Evolutionary conservation across 768 basidiomycete species (phyloP).

Genomic region (Kwoniella europaea): DNA sequence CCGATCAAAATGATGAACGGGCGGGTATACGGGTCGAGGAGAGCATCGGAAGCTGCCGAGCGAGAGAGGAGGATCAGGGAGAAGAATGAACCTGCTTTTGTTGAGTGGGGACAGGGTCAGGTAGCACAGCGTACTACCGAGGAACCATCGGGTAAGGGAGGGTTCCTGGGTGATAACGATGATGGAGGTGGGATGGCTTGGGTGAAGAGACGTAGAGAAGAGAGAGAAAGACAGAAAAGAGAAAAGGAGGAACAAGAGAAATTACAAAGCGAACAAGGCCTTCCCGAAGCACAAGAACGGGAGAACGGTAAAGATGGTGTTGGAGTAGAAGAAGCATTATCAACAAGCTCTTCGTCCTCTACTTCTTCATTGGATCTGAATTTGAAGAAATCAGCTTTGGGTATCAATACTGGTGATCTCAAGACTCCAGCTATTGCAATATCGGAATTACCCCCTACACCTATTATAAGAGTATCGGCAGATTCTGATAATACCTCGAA

Average conservation of each 20-base stretch:
- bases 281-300: background rate
- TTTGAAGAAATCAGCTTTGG: background rate
- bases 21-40: constrained; percentile 70
- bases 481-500: constrained; percentile 19
- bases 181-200: constrained; percentile 88
- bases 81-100: constrained; percentile 73
- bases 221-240: constrained; percentile 63
- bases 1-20: constrained; percentile 74
- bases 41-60: constrained; percentile 47
- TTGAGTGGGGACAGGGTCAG: constrained; percentile 73
- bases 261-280: constrained; percentile 60
- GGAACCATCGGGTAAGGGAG: constrained; percentile 63
- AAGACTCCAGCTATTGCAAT: constrained; percentile 35
- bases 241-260: constrained; percentile 60
- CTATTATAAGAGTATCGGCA: constrained; percentile 38
- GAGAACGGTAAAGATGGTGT: background rate
- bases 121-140: constrained; percentile 56
- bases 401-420: constrained; percentile 17
- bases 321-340: constrained; percentile 3
- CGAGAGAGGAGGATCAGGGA: constrained; percentile 34
- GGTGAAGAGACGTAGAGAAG: constrained; percentile 70
- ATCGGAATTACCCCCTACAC: constrained; percentile 37
- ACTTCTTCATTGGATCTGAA: constrained; percentile 17
- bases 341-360: constrained; percentile 21
- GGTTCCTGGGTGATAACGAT: constrained; percentile 65